Evolutionary conservation across 345 rosid species (phyloP), one percentile per base, ranked within the genome.

Genomic region (Citrus sp.): DNA sequence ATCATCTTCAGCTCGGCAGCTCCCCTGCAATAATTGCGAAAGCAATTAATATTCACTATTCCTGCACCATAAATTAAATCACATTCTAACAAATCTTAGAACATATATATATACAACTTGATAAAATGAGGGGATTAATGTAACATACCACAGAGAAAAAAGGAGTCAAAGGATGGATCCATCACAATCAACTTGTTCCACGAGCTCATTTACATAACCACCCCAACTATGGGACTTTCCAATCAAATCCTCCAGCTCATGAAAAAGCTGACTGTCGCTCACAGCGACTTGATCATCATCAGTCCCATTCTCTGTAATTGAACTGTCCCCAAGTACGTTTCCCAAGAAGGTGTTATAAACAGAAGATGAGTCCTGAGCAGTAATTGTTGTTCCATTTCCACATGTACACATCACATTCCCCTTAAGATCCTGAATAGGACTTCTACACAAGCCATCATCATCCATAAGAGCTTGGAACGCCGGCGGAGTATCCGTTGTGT

Each of bases 151-250:
- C 10, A 32, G 9, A 38, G 30, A 32, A 30, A 10, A 59, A 10
- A 46, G 24, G 21, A 25, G 4, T 79, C 76, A 80, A 59, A 77
- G 63, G 38, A 80, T 42, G 4, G 76, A 60, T 65, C 82, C 81
- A 19, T 79, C 70, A 37, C 82, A 78, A 51, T 85, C 79, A 7
- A 74, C 72, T 7, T 82, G 90, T 77, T 81, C 83, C 59, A 79
- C 77, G 59, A 87, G 42, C 75, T 80, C 86, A 28, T 73, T 75
- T 10, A 5, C 77, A 74, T 27, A 80, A 63, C 79, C 87, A 55
- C 74, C 73, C 87, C 84, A 87, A 54, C 42, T 49, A 37, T 74
- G 32, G 1, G 86, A 85, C 82, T 83, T 86, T 56, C 83, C 79
- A 30, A 85, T 79, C 77, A 85, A 30, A 74, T 77, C 83, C 72